A percentile compares a stretch with the other conserved stretches of the same genome.
These are phyloP conservation scores for Boletus barrowsii DNA, from an alignment of 768 basidiomycete species.

Conservation along the genomic window DNA sequence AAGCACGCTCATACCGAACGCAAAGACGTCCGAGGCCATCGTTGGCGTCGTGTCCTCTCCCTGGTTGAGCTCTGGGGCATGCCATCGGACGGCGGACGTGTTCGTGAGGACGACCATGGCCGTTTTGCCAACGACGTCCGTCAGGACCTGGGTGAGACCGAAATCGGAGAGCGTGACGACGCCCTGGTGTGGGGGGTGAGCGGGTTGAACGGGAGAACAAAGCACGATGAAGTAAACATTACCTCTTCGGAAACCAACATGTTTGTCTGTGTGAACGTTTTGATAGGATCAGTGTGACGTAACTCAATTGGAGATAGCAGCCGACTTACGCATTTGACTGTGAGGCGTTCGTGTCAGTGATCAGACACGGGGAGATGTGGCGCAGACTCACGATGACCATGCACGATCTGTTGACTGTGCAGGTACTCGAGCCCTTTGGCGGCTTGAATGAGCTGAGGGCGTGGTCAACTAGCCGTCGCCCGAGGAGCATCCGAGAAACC, in stretches of 20 bases:
- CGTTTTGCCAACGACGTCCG: constrained; percentile 51
- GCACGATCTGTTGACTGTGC: constrained; percentile 49
- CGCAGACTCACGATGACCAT: constrained; percentile 55
- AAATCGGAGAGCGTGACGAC: constrained; percentile 61
- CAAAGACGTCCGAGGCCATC: constrained; percentile 51
- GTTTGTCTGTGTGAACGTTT: constrained; percentile 42
- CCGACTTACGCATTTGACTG: constrained; percentile 59
- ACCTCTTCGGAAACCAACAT: constrained; percentile 55
- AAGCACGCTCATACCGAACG: constrained; percentile 58
- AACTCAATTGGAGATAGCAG: background rate
- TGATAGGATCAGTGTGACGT: constrained; percentile 2
- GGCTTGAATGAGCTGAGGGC: constrained; percentile 47
- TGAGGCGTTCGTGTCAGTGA: background rate
- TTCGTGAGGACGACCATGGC: constrained; percentile 45
- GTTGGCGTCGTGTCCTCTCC: constrained; percentile 42
- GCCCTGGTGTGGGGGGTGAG: constrained; percentile 33
- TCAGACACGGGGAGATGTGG: background rate
- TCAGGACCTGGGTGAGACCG: constrained; percentile 60
- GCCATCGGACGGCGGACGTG: constrained; percentile 52
- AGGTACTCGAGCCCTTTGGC: constrained; percentile 57
- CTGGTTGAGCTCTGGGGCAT: constrained; percentile 57
- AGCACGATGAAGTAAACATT: background rate
- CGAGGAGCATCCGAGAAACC: background rate
- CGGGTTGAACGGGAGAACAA: background rate
- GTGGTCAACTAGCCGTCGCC: background rate